Conservation (phyloP, 108 stramenopile genomes). For the Conticribra guillardii region DNA sequence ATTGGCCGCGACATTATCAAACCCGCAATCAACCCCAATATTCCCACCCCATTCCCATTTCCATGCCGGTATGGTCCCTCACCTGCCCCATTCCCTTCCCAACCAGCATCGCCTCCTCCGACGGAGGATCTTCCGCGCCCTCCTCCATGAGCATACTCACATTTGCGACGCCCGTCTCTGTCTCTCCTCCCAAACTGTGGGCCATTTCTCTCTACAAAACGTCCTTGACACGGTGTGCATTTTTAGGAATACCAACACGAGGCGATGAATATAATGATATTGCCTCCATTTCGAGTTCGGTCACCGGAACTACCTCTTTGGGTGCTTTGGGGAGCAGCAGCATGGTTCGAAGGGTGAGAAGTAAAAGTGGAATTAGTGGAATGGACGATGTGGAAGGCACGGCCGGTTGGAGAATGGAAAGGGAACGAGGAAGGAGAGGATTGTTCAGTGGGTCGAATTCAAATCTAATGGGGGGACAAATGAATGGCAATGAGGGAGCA, state of each 20-base stretch:
- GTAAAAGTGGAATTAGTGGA: neutral
- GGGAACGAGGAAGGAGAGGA: conserved; percentile 18
- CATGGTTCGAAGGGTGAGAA: conserved; percentile 1
- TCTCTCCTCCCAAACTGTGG: conserved; percentile 60
- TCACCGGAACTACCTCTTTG: conserved; percentile 18
- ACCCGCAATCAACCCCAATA: conserved; percentile 4
- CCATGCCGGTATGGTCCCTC: conserved; percentile 64
- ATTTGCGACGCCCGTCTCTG: conserved; percentile 62
- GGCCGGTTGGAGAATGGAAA: conserved; percentile 16
- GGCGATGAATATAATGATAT: conserved; percentile 46
- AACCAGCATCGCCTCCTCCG: conserved; percentile 30
- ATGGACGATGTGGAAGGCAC: neutral
- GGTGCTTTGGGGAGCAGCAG: neutral
- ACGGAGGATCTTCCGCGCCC: conserved; percentile 1
- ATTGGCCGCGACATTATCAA: no score
- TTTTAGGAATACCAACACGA: conserved; percentile 33
- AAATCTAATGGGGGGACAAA: neutral
- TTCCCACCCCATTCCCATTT: conserved; percentile 63
- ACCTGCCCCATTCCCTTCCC: conserved; percentile 30
- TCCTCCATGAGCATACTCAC: conserved; percentile 75
- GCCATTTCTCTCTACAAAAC: conserved; percentile 60
- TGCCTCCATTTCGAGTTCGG: conserved; percentile 33
- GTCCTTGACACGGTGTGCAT: conserved; percentile 55
- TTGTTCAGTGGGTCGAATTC: conserved; percentile 12
- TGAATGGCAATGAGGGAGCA: neutral